Conservation (phyloP, 768 basidiomycete genomes). For the Termitomyces eurrhizus region DNA sequence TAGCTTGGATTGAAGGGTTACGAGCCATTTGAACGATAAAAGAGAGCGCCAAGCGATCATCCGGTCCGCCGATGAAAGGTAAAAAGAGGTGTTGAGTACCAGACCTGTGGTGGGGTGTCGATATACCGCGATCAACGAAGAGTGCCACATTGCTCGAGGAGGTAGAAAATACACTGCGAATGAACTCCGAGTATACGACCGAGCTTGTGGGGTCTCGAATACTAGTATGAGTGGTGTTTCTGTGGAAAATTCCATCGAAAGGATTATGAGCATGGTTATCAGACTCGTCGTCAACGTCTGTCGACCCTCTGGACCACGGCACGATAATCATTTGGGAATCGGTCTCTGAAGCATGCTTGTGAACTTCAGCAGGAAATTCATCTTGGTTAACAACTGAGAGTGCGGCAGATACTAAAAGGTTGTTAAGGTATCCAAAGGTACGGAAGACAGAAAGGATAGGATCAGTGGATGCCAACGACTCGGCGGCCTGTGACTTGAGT, state of each 20-base stretch:
- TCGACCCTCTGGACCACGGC: slow-evolving; percentile 67
- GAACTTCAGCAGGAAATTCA: slow-evolving; percentile 66
- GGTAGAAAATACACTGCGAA: slow-evolving; percentile 76
- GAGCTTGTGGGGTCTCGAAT: slow-evolving; percentile 50
- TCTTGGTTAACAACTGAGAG: slow-evolving; percentile 73
- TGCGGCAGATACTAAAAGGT: slow-evolving; percentile 62
- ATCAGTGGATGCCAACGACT: slow-evolving; percentile 66
- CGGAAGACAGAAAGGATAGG: slow-evolving; percentile 70
- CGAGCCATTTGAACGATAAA: slow-evolving; percentile 77
- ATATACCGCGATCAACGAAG: slow-evolving; percentile 73
- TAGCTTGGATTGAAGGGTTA: slow-evolving; percentile 62
- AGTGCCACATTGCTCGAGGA: slow-evolving; percentile 76
- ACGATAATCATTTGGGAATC: slow-evolving; percentile 74
- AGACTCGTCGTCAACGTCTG: slow-evolving; percentile 36
- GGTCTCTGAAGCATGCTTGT: slow-evolving; percentile 51
- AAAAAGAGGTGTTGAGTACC: slow-evolving; percentile 63
- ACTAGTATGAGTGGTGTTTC: slow-evolving; percentile 19
- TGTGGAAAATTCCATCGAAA: slow-evolving; percentile 77
- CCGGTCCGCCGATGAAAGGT: slow-evolving; percentile 93
- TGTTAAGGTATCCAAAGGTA: slow-evolving; percentile 73
- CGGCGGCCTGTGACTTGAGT: slow-evolving; percentile 74
- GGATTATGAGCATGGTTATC: slow-evolving; percentile 43
- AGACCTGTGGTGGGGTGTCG: slow-evolving; percentile 20
- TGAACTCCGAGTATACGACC: slow-evolving; percentile 74
- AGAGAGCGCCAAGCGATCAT: slow-evolving; percentile 82